phyloP scores from a whole-genome alignment of 352 stramenopile genomes.

The Pythium dissotocum region DNA sequence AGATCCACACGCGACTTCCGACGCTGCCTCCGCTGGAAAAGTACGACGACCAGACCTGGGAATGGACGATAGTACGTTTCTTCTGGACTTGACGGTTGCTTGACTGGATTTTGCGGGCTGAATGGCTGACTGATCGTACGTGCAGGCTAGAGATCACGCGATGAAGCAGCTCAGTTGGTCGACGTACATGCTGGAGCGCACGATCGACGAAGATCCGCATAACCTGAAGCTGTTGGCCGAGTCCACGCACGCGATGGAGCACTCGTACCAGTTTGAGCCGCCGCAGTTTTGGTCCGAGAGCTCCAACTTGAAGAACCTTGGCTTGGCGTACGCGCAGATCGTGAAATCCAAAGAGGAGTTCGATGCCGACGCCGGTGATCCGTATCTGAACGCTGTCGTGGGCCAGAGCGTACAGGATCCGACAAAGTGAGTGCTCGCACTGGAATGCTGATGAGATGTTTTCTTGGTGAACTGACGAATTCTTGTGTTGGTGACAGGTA shows the following conservation, averaged over 20 bases:
- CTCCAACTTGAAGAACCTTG: constrained; percentile 91
- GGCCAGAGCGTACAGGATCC: constrained; percentile 39
- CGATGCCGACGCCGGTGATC: constrained; percentile 26
- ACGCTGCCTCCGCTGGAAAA: constrained; percentile 54
- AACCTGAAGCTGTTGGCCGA: constrained; percentile 73
- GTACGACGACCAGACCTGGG: constrained; percentile 92
- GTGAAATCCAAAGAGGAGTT: constrained; percentile 79
- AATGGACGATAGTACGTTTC: constrained; percentile 86
- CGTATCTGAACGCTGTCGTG: constrained; percentile 54
- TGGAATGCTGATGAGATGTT: neutral
- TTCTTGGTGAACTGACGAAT: too few species aligned
- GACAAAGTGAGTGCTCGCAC: constrained; percentile 38
- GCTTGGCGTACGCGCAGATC: constrained; percentile 93
- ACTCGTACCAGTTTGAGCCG: constrained; percentile 66
- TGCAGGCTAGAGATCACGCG: constrained; percentile 62
- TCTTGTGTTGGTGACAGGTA: constrained; percentile 33
- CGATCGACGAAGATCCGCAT: constrained; percentile 65
- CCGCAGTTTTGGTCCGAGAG: constrained; percentile 58
- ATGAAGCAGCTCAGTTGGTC: constrained; percentile 82
- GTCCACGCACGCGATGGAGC: constrained; percentile 69
- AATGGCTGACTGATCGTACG: neutral
- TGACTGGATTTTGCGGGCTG: neutral
- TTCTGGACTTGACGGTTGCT: neutral
- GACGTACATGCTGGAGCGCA: constrained; percentile 88
- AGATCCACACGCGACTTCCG: constrained; percentile 42